Percentiles rank a stretch among this genome's conserved stretches.
Evolutionary conservation across 208 protist genomes (phyloP).

Genomic region (Wallacemonas sp.): DNA sequence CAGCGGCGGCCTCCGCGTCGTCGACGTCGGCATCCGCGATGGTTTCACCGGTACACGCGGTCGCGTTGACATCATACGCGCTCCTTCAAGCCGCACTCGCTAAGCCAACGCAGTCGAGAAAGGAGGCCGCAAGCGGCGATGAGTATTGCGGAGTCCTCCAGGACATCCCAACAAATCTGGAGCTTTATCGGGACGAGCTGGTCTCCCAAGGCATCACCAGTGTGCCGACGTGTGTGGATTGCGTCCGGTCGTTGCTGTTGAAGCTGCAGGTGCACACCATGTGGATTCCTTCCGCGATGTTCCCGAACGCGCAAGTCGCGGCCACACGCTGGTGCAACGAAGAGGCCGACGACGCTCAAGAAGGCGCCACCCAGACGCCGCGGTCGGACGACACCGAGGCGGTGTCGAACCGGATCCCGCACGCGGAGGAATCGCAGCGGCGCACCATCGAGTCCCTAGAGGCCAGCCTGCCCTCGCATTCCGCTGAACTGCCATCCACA

Average conservation of each 20-base stretch:
- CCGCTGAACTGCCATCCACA: not conserved
- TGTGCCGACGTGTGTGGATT: slow-evolving; percentile 67
- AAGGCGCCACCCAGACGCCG: not conserved
- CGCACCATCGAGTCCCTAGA: not conserved
- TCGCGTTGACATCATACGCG: not conserved
- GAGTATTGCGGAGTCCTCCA: not conserved
- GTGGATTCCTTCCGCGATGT: slow-evolving; percentile 70
- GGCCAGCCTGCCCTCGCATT: not conserved
- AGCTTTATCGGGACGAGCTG: not conserved
- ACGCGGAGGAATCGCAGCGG: not conserved
- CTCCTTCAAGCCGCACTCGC: not conserved
- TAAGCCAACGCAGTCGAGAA: not conserved
- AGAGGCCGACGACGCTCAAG: not conserved
- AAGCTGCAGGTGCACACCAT: slow-evolving; percentile 44
- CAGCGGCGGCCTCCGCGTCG: not conserved
- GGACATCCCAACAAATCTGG: not conserved
- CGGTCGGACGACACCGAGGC: no score
- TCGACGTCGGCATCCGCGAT: not conserved
- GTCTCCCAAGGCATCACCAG: not conserved
- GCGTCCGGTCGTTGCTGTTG: slow-evolving; percentile 45
- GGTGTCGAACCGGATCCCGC: no score
- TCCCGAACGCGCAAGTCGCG: slow-evolving; percentile 14
- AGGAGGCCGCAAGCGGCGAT: slow-evolving; percentile 1
- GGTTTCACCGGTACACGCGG: not conserved
- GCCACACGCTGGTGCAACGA: not conserved